Evolutionary conservation across 495 filamentous ascomycete genomes (phyloP), one percentile per base, ranked within the genome.

Genomic region (Xylaria sp.): DNA sequence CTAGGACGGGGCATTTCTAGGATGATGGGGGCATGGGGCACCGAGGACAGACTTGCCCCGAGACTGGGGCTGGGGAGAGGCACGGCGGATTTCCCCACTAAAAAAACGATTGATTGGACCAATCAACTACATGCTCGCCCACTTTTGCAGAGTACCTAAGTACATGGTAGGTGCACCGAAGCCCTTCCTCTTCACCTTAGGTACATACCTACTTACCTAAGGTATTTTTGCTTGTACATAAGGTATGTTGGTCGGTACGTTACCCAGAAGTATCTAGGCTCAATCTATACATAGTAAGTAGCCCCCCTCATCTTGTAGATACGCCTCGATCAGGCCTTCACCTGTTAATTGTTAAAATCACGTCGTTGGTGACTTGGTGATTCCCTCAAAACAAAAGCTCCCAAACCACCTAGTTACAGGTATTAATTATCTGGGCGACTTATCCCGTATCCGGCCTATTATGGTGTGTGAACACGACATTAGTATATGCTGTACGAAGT

Each of bases 1-100:
- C 69, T 71, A 66, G 69, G 50, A 65, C 44, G 8, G 21, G 53
- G n/a, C n/a, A n/a, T n/a, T n/a, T n/a, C n/a, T n/a, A n/a, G n/a
- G n/a, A n/a, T n/a, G n/a, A n/a, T n/a, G n/a, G n/a, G n/a, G n/a
- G n/a, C n/a, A n/a, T n/a, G n/a, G 53, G 52, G 2, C 26, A 33
- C 29, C 17, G 29, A 29, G 53, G 31, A 24, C 50, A n/a, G n/a
- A n/a, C n/a, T n/a, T 53, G 0, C 24, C 50, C 24, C 5, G 9
- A 29, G 31, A 58, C 53, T 37, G 57, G 17, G 21, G 35, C 12
- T 40, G 31, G 53, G 31, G 62, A 40, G 31, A 50, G 58, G 24
- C 41, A 55, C 15, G 33, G 31, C 57, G n/a, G 11, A 8, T 19
- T 41, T 69, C 67, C 21, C 68, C 58, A 63, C 35, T 70, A 44